Conservation (phyloP, 768 basidiomycete species). For the Phanerodontia chrysosporium region DNA sequence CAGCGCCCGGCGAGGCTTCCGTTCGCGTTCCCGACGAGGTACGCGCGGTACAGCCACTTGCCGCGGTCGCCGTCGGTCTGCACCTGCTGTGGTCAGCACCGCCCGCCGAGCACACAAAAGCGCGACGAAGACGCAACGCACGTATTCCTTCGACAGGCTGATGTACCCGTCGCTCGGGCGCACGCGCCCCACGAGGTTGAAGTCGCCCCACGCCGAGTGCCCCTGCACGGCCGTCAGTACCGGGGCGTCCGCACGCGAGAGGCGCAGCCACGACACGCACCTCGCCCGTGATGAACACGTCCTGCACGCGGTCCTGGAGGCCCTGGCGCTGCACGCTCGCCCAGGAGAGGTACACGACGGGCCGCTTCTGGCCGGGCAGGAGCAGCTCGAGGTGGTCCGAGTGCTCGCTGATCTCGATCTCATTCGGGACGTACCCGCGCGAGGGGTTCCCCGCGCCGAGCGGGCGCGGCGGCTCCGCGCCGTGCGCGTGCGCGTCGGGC, state of each 20-base stretch:
- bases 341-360: slow-evolving; percentile 26
- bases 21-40: slow-evolving; percentile 64
- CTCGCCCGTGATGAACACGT: slow-evolving; percentile 74
- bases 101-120: not conserved
- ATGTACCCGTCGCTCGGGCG: slow-evolving; percentile 78
- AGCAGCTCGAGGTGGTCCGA: slow-evolving; percentile 43
- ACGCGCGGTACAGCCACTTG: slow-evolving; percentile 83
- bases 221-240: too few relatives aligned
- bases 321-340: slow-evolving; percentile 7
- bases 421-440: slow-evolving; percentile 55
- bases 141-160: slow-evolving; percentile 82
- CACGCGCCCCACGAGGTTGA: slow-evolving; percentile 75
- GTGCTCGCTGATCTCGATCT: slow-evolving; percentile 45
- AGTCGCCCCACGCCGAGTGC: slow-evolving; percentile 90
- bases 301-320: slow-evolving; percentile 32
- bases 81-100: slow-evolving; percentile 18
- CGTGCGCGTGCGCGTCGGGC: slow-evolving; percentile 11
- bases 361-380: slow-evolving; percentile 35
- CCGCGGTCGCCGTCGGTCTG: slow-evolving; percentile 73
- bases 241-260: too few relatives aligned
- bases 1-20: slow-evolving; percentile 80
- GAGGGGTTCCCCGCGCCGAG: slow-evolving; percentile 58
- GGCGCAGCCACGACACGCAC: too few relatives aligned
- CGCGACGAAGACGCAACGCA: slow-evolving; percentile 29
- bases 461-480: slow-evolving; percentile 21